phyloP scores from a whole-genome alignment of 73 alveolate genomes.

The Paramecium caudatum region DNA sequence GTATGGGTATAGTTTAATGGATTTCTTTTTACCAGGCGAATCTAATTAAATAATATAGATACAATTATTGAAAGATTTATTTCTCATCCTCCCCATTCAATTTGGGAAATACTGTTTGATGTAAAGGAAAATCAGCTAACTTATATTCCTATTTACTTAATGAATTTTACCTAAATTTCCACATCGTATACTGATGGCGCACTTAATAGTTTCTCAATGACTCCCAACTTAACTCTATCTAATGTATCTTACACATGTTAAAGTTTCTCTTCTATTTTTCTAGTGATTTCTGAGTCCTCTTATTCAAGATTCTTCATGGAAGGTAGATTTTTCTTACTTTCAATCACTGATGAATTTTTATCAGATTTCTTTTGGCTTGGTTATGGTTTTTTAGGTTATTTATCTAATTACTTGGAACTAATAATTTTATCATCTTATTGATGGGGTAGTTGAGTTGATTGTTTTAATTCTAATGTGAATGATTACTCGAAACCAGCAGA shows the following conservation, averaged over 20 bases:
- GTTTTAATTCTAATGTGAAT: background rate
- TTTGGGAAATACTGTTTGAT: background rate
- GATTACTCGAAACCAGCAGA: background rate
- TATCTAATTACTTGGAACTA: too few relatives aligned
- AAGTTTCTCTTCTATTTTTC: background rate
- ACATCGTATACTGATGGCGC: background rate
- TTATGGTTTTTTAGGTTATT: too few relatives aligned
- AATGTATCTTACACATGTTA: background rate
- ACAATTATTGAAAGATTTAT: slow-evolving; percentile 3
- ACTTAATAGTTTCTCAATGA: background rate
- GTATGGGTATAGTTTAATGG: background rate
- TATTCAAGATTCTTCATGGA: too few relatives aligned
- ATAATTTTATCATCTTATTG: too few relatives aligned
- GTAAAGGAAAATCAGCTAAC: background rate
- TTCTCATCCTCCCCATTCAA: slow-evolving; percentile 13
- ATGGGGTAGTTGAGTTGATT: background rate
- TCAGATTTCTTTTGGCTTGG: too few relatives aligned
- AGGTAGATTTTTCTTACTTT: background rate
- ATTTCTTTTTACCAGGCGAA: slow-evolving; percentile 57
- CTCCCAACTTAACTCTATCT: slow-evolving; percentile 7
- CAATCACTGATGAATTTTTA: background rate
- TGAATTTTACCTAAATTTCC: background rate
- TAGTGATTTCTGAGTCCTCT: background rate
- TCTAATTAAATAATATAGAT: background rate
- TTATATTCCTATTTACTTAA: background rate